Percentiles rank a stretch among this genome's conserved stretches.
phyloP scores from a whole-genome alignment of 768 basidiomycete species.

The Lepiota venenata region DNA sequence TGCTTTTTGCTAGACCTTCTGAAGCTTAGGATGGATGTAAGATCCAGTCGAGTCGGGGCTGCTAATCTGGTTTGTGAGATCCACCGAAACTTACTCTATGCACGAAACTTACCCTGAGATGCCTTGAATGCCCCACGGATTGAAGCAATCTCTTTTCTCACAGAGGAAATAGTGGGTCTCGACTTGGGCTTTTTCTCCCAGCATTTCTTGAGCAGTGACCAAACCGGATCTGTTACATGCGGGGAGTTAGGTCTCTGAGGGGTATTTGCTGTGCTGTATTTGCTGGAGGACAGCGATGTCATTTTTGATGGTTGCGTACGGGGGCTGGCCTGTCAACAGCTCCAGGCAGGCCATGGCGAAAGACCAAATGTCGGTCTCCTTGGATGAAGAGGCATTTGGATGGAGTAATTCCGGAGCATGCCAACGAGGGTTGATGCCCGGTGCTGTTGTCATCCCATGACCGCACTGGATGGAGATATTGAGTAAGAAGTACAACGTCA shows the following conservation, averaged over 20 bases:
- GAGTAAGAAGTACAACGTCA: background rate
- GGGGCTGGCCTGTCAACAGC: slow-evolving; percentile 38
- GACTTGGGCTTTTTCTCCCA: slow-evolving; percentile 37
- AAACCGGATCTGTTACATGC: slow-evolving; percentile 36
- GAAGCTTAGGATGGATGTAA: no score
- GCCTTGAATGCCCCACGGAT: slow-evolving; percentile 15
- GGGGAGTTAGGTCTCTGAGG: slow-evolving; percentile 30
- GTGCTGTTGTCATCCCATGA: slow-evolving; percentile 21
- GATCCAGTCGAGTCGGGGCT: no score
- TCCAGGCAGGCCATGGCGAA: slow-evolving; percentile 47
- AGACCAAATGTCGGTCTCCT: slow-evolving; percentile 45
- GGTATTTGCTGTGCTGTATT: slow-evolving; percentile 32
- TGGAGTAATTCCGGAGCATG: slow-evolving; percentile 37
- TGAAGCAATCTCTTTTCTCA: slow-evolving; percentile 24
- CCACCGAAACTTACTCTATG: no score
- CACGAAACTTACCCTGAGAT: no score
- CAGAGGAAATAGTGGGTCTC: slow-evolving; percentile 34
- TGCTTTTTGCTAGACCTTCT: no score
- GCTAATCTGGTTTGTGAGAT: no score
- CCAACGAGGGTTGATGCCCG: slow-evolving; percentile 34
- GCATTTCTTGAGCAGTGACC: slow-evolving; percentile 40
- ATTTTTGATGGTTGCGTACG: slow-evolving; percentile 28
- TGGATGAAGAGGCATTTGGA: slow-evolving; percentile 26
- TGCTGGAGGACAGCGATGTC: slow-evolving; percentile 33
- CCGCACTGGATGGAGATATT: slow-evolving; percentile 20